Conservation (phyloP, 2,329 filamentous ascomycete genomes). For the Aspergillus texensis region DNA sequence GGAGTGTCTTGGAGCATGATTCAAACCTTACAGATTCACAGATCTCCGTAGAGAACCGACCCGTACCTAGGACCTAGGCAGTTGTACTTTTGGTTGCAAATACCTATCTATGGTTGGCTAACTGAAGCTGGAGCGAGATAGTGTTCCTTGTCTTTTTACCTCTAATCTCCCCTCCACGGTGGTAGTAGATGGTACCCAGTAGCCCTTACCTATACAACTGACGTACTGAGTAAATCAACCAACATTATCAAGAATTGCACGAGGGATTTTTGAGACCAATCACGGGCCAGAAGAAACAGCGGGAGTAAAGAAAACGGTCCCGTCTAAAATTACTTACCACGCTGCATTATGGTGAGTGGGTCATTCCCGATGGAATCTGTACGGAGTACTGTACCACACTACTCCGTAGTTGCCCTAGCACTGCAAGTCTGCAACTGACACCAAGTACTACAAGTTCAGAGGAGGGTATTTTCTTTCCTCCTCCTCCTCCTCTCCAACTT, state of each 20-base stretch:
- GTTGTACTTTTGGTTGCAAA: not conserved
- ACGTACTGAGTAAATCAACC: constrained; percentile 2
- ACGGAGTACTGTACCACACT: not conserved
- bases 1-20: not conserved
- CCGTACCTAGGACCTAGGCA: not conserved
- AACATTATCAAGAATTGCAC: constrained; percentile 11
- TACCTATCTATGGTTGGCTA: not conserved
- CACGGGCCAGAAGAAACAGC: constrained; percentile 9
- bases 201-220: not conserved
- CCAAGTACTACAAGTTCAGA: not conserved
- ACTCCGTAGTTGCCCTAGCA: not conserved
- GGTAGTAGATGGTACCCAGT: not conserved
- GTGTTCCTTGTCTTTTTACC: not conserved
- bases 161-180: not conserved
- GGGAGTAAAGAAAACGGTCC: constrained; percentile 12
- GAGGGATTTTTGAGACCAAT: constrained; percentile 28
- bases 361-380: constrained; percentile 7
- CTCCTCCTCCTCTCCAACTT: not conserved
- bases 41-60: not conserved
- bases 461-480: not conserved
- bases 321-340: constrained; percentile 17
- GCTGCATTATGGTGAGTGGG: constrained; percentile 10
- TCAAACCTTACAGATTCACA: not conserved
- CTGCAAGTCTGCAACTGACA: not conserved
- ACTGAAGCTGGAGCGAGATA: not conserved